These are phyloP conservation scores for Auricularia sp. DNA, from an alignment of 768 basidiomycete genomes.

Conservation along the genomic window DNA sequence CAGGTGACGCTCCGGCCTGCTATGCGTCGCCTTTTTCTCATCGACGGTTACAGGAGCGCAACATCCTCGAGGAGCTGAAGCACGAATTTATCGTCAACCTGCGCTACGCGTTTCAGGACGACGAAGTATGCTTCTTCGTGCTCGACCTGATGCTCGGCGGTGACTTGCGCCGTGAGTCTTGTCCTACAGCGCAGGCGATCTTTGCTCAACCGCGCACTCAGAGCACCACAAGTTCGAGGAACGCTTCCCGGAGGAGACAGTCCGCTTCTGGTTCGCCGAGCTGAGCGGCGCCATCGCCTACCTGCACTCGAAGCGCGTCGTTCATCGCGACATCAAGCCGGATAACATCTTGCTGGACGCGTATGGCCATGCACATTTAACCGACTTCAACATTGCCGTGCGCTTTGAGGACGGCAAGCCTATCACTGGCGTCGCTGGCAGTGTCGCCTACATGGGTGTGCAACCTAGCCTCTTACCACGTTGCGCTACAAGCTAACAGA, in stretches of 20 bases:
- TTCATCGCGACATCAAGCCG: constrained; percentile 46
- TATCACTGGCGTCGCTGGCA: constrained; percentile 38
- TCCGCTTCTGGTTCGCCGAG: constrained; percentile 35
- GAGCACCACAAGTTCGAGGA: background rate
- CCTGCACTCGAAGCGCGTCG: constrained; percentile 36
- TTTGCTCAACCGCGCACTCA: background rate
- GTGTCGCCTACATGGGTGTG: constrained; percentile 44
- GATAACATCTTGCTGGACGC: constrained; percentile 44
- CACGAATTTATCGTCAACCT: constrained; percentile 85
- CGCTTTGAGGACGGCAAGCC: constrained; percentile 36
- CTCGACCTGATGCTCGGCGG: constrained; percentile 95
- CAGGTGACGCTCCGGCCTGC: background rate
- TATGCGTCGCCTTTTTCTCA: constrained; percentile 12
- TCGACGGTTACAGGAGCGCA: constrained; percentile 41
- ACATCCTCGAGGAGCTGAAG: constrained; percentile 88
- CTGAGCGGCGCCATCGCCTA: constrained; percentile 36
- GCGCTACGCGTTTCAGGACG: constrained; percentile 95
- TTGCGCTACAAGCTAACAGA: no score
- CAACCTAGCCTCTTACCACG: background rate
- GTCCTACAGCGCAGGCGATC: background rate
- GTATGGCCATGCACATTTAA: constrained; percentile 39
- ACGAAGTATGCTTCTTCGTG: constrained; percentile 86
- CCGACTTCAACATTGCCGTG: constrained; percentile 46
- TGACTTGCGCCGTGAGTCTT: constrained; percentile 52
- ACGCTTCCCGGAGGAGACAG: constrained; percentile 15